A percentile compares a stretch with the other conserved stretches of the same genome.
Conservation (phyloP, 192 early-diverging fungal species). For the Coemansia interrupta region DNA sequence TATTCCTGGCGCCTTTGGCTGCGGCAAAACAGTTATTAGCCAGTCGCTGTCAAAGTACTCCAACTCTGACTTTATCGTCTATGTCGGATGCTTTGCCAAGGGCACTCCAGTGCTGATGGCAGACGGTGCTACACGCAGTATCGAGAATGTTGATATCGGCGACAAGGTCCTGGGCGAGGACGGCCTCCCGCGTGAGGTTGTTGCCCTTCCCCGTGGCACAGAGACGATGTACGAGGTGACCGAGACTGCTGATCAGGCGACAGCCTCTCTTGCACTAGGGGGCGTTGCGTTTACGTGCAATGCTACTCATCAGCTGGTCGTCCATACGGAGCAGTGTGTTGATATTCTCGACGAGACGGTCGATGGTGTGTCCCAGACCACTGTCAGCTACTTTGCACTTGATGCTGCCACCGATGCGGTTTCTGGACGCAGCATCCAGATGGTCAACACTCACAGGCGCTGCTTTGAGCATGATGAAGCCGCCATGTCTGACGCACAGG, state of each 20-base stretch:
- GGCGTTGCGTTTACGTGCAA: constrained; percentile 34
- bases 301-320: constrained; percentile 39
- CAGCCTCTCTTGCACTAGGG: background rate
- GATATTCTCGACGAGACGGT: background rate
- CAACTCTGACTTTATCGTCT: constrained; percentile 99
- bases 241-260: constrained; percentile 5
- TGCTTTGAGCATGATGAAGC: constrained; percentile 20
- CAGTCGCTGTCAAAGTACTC: constrained; percentile 99
- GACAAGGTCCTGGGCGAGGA: constrained; percentile 46
- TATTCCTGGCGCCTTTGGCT: constrained; percentile 99
- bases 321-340: constrained; percentile 26
- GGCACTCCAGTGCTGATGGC: constrained; percentile 66
- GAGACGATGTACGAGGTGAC: constrained; percentile 43
- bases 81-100: constrained; percentile 76
- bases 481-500: constrained; percentile 8
- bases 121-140: constrained; percentile 20
- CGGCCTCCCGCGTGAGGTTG: constrained; percentile 38
- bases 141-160: constrained; percentile 35
- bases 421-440: constrained; percentile 12
- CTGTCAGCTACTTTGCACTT: constrained; percentile 27
- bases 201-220: constrained; percentile 39
- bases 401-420: constrained; percentile 5
- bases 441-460: constrained; percentile 12
- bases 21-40: constrained; percentile 99
- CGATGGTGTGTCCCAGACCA: constrained; percentile 10